A percentile compares a stretch with the other conserved stretches of the same genome.
phyloP scores from a whole-genome alignment of 352 stramenopile species.

The Pythium monospermum region DNA sequence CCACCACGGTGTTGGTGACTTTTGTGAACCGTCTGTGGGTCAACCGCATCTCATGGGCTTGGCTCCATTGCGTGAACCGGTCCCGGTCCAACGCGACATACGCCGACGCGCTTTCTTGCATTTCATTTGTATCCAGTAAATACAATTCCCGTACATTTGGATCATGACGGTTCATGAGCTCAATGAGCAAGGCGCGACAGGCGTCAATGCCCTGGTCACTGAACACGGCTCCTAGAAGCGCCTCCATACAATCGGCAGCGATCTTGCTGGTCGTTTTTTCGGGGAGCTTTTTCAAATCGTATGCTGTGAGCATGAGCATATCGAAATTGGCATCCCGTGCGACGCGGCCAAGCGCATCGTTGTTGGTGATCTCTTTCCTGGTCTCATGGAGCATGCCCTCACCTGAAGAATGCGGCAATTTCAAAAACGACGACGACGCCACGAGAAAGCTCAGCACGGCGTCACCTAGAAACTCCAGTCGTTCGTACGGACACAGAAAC shows the following conservation, averaged over 20 bases:
- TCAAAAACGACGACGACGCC: conserved; percentile 74
- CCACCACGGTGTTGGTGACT: conserved; percentile 37
- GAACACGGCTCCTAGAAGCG: conserved; percentile 73
- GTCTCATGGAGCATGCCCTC: conserved; percentile 71
- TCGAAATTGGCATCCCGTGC: conserved; percentile 72
- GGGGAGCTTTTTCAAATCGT: conserved; percentile 50
- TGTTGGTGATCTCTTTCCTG: conserved; percentile 72
- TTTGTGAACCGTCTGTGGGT: conserved; percentile 55
- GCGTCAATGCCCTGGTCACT: conserved; percentile 74
- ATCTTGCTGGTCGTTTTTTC: conserved; percentile 67
- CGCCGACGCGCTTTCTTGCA: conserved; percentile 31
- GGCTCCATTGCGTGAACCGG: conserved; percentile 46
- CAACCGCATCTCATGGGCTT: conserved; percentile 35
- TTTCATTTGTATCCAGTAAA: conserved; percentile 52
- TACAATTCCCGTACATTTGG: conserved; percentile 50
- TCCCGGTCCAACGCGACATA: conserved; percentile 55
- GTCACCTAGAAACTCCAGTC: conserved; percentile 81
- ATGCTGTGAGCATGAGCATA: conserved; percentile 63
- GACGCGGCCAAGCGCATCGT: conserved; percentile 71
- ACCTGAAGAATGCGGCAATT: conserved; percentile 46
- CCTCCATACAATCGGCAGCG: conserved; percentile 78
- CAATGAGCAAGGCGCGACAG: conserved; percentile 53
- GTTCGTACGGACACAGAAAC: conserved; percentile 77
- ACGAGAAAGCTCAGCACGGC: conserved; percentile 81
- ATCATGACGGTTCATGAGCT: conserved; percentile 55